Conservation (phyloP, 108 stramenopile species). For the Stephanodiscus triporus region DNA sequence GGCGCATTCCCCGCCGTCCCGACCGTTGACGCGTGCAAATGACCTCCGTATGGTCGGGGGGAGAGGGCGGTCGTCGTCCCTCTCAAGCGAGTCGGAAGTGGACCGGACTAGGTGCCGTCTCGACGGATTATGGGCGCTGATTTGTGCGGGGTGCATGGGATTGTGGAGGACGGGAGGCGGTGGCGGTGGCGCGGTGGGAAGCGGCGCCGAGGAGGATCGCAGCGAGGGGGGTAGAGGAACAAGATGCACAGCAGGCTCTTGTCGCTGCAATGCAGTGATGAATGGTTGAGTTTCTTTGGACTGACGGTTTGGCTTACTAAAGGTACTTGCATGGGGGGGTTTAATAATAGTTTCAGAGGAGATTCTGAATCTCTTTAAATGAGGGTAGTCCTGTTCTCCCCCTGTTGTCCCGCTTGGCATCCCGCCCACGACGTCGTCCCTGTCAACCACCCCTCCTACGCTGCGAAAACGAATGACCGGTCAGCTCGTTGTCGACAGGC, state of each 20-base stretch:
- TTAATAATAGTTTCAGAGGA: background rate
- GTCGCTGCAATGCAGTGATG: slow-evolving; percentile 39
- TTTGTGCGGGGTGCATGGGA: slow-evolving; percentile 64
- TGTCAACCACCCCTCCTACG: no score
- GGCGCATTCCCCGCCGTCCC: no score
- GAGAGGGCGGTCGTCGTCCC: background rate
- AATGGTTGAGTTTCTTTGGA: background rate
- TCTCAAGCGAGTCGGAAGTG: background rate
- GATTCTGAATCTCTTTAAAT: no score
- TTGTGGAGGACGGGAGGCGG: slow-evolving; percentile 54
- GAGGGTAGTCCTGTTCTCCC: no score
- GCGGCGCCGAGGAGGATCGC: background rate
- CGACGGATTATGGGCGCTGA: slow-evolving; percentile 53
- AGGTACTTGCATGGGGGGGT: background rate
- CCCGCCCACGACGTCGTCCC: no score
- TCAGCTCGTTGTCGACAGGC: no score
- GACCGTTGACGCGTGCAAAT: no score
- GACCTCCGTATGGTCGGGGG: no score
- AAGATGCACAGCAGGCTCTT: slow-evolving; percentile 52
- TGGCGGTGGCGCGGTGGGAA: background rate
- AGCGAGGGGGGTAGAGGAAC: no score
- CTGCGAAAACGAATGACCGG: no score
- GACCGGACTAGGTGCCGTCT: slow-evolving; percentile 19
- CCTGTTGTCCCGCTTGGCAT: no score
- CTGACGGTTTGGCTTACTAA: background rate